Evolutionary conservation across 106 monocot species (phyloP).

Genomic region (Allium cepa): DNA sequence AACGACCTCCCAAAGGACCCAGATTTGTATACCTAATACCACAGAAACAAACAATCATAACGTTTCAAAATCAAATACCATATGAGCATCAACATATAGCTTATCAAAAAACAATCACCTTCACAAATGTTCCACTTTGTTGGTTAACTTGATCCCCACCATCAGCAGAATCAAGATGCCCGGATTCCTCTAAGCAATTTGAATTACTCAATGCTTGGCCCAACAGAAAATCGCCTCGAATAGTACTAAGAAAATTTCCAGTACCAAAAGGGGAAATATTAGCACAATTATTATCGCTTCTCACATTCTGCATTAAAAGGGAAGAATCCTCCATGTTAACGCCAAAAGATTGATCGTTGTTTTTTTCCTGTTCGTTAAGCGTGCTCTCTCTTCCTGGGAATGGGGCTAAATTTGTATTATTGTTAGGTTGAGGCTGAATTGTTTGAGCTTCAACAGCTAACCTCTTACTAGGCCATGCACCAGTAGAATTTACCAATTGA

Average conservation of each 20-base stretch:
- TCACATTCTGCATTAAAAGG: slow-evolving; percentile 43
- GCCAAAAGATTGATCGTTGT: slow-evolving; percentile 61
- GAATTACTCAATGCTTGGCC: slow-evolving; percentile 38
- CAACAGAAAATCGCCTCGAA: slow-evolving; percentile 45
- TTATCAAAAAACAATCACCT: slow-evolving; percentile 23
- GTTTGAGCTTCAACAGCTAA: slow-evolving; percentile 43
- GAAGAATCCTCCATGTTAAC: slow-evolving; percentile 60
- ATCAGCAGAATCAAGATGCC: slow-evolving; percentile 37
- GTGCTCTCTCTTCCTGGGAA: slow-evolving; percentile 51
- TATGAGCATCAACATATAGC: not conserved
- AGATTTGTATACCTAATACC: slow-evolving; percentile 50
- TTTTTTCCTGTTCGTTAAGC: slow-evolving; percentile 36
- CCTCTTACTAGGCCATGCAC: slow-evolving; percentile 54
- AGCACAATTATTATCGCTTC: slow-evolving; percentile 29
- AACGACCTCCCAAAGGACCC: slow-evolving; percentile 76
- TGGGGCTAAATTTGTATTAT: slow-evolving; percentile 32
- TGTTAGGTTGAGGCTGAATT: slow-evolving; percentile 16
- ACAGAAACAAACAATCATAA: not conserved
- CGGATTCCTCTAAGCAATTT: slow-evolving; percentile 45
- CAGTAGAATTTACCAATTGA: slow-evolving; percentile 18
- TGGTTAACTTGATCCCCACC: slow-evolving; percentile 30
- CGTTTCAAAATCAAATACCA: not conserved
- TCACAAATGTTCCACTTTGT: slow-evolving; percentile 59
- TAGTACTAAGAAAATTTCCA: slow-evolving; percentile 27
- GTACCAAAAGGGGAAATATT: slow-evolving; percentile 38